Evolutionary conservation across 2,329 filamentous ascomycete species (phyloP).

Genomic region (Monosporascus sp.): DNA sequence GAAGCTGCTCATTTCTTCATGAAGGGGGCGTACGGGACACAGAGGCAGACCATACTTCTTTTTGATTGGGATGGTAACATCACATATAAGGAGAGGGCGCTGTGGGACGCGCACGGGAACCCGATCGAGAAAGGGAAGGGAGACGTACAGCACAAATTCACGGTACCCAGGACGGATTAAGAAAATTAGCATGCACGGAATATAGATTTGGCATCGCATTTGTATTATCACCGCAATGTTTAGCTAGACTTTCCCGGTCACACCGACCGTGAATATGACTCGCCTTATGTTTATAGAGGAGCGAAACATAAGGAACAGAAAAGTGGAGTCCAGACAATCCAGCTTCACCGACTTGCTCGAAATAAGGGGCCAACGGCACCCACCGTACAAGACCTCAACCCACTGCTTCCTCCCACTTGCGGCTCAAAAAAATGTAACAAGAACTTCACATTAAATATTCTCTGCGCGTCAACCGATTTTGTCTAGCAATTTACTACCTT

Average conservation of each 20-base stretch:
- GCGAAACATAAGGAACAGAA: no score
- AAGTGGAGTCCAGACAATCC: no score
- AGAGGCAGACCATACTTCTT: conserved; percentile 57
- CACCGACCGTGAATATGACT: no score
- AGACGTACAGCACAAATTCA: conserved; percentile 51
- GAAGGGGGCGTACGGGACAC: conserved; percentile 59
- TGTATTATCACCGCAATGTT: neutral
- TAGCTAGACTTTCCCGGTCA: neutral
- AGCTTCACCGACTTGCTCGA: no score
- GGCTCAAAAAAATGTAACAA: no score
- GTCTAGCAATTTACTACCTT: no score
- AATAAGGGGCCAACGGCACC: no score
- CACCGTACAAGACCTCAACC: no score
- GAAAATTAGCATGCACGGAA: neutral
- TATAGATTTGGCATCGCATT: neutral
- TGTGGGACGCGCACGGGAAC: conserved; percentile 56
- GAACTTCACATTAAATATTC: no score
- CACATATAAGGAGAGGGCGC: conserved; percentile 52
- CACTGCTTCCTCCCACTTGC: no score
- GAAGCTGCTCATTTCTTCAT: conserved; percentile 41
- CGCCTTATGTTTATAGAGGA: no score
- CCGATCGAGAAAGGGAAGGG: conserved; percentile 47
- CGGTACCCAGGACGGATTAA: conserved; percentile 29
- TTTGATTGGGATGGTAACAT: conserved; percentile 60
- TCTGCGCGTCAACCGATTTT: no score